Evolutionary conservation across 1,284 basidiomycete genomes (phyloP).

Genomic region (Papiliotrema nemorosa): DNA sequence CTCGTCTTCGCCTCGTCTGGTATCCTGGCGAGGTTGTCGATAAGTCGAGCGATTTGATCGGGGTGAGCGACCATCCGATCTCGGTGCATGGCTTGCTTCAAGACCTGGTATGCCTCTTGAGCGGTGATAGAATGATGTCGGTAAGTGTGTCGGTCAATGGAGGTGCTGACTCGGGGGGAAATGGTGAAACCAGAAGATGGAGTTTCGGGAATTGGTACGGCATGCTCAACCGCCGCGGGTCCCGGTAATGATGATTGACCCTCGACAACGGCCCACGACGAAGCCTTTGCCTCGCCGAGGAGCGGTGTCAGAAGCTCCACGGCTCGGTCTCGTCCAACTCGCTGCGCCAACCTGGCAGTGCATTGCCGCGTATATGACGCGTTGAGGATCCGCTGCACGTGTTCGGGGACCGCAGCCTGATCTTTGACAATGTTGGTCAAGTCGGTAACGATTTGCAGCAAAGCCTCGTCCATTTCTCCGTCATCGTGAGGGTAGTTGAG

Average conservation of each 20-base stretch:
- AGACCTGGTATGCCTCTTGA: conserved; percentile 16
- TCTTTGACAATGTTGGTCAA: background rate
- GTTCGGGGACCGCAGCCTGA: no score
- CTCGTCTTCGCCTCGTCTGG: conserved; percentile 62
- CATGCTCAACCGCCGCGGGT: background rate
- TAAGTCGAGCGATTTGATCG: conserved; percentile 59
- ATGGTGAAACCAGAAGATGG: background rate
- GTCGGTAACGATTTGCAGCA: background rate
- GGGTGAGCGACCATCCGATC: conserved; percentile 7
- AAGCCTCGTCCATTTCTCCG: conserved; percentile 2
- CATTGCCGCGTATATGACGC: conserved; percentile 46
- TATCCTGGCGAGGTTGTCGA: conserved; percentile 64
- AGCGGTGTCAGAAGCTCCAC: conserved; percentile 16
- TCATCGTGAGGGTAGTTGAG: background rate
- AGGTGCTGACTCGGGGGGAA: background rate
- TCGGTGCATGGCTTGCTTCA: conserved; percentile 12
- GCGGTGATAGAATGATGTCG: conserved; percentile 17
- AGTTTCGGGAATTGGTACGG: background rate
- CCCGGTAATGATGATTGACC: no score
- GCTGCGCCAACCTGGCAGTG: conserved; percentile 11
- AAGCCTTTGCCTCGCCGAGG: background rate
- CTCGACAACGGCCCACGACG: no score
- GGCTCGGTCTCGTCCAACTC: conserved; percentile 43
- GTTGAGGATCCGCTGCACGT: conserved; percentile 5
- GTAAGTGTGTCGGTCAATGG: conserved; percentile 20